phyloP scores from a whole-genome alignment of 306 rosid species.

The Echinosophora koreensis region DNA sequence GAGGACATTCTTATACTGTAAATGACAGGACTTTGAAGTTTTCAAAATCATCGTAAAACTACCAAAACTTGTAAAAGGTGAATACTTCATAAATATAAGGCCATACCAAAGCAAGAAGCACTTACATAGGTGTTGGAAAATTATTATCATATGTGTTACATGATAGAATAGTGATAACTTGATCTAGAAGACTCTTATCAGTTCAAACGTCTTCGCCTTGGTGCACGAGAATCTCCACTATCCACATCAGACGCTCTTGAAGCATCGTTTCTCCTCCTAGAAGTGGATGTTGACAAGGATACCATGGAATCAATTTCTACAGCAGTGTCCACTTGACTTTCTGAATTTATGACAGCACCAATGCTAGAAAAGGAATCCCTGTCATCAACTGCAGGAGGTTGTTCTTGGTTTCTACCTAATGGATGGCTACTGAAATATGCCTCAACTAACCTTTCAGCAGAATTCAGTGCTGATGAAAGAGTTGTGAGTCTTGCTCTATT shows the following conservation, averaged over 20 bases:
- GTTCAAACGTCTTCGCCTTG: slow-evolving; percentile 82
- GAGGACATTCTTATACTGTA: slow-evolving; percentile 30
- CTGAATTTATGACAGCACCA: slow-evolving; percentile 91
- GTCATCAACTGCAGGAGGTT: slow-evolving; percentile 78
- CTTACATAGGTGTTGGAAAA: slow-evolving; percentile 60
- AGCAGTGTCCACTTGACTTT: slow-evolving; percentile 88
- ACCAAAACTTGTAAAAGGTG: slow-evolving; percentile 46
- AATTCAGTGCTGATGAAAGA: slow-evolving; percentile 67
- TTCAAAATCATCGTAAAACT: slow-evolving; percentile 45
- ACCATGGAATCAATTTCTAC: slow-evolving; percentile 91
- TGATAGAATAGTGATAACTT: slow-evolving; percentile 49
- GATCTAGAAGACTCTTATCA: slow-evolving; percentile 52
- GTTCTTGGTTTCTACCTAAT: slow-evolving; percentile 71
- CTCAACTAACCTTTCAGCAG: slow-evolving; percentile 77
- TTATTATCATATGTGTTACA: slow-evolving; percentile 50
- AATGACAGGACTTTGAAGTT: slow-evolving; percentile 37
- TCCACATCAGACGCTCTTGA: slow-evolving; percentile 88
- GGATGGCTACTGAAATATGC: slow-evolving; percentile 66
- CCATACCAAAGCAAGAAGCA: slow-evolving; percentile 52
- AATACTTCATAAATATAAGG: slow-evolving; percentile 48
- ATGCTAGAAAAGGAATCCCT: slow-evolving; percentile 92
- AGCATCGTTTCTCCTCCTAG: slow-evolving; percentile 82
- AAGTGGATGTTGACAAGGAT: slow-evolving; percentile 89
- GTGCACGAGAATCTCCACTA: slow-evolving; percentile 93
- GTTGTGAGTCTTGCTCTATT: slow-evolving; percentile 65